These are phyloP conservation scores for Tremellales sp. DNA, from an alignment of 1,284 basidiomycete genomes.

Conservation along the genomic window DNA sequence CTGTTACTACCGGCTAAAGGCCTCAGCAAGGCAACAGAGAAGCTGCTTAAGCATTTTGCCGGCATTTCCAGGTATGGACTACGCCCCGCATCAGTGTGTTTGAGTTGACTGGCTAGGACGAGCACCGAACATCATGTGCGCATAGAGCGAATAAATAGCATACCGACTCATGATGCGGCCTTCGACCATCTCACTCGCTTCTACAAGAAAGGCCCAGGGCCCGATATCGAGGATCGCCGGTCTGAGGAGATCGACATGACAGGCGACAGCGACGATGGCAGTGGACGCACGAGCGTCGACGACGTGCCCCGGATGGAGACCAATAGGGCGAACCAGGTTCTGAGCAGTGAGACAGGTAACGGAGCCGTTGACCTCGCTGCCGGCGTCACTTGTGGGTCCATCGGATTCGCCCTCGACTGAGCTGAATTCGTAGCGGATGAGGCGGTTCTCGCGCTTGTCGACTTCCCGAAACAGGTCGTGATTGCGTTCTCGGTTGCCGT, in stretches of 20 bases:
- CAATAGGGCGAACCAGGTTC: too few species aligned
- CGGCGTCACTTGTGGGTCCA: conserved; percentile 23
- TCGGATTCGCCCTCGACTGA: neutral
- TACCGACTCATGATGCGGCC: conserved; percentile 65
- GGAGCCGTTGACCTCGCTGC: conserved; percentile 17
- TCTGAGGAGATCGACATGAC: conserved; percentile 25
- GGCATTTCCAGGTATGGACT: too few species aligned
- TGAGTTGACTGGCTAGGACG: too few species aligned
- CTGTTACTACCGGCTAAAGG: conserved; percentile 62
- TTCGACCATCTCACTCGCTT: conserved; percentile 69
- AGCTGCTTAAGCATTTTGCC: conserved; percentile 67
- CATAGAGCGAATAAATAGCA: conserved; percentile 61
- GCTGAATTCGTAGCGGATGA: conserved; percentile 28
- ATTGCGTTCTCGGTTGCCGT: conserved; percentile 74
- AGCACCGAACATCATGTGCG: conserved; percentile 49
- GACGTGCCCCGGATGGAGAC: too few species aligned
- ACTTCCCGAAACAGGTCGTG: conserved; percentile 60
- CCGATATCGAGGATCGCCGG: neutral
- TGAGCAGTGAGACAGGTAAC: neutral
- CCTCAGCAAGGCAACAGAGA: conserved; percentile 70
- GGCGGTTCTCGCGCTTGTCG: conserved; percentile 54
- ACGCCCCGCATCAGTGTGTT: too few species aligned
- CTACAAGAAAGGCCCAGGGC: conserved; percentile 54
- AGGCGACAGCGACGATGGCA: conserved; percentile 14
- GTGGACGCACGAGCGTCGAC: too few species aligned